phyloP scores from a whole-genome alignment of 805 yeast species.

The Kodamaea jinghongensis region DNA sequence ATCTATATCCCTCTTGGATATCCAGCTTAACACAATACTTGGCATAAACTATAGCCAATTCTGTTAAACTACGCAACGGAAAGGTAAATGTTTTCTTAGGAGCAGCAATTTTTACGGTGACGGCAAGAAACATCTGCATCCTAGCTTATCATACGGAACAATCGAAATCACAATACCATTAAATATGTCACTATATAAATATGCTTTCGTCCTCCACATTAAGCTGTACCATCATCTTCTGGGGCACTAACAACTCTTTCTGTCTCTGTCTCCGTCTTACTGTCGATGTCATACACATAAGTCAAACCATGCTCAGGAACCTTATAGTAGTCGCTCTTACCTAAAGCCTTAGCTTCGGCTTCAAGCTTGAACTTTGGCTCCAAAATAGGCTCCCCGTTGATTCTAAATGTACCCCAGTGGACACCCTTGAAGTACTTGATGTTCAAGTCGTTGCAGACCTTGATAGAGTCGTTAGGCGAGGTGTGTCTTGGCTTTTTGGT shows the following conservation, averaged over 20 bases:
- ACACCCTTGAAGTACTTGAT: constrained; percentile 75
- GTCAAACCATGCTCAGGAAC: constrained; percentile 82
- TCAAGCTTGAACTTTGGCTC: constrained; percentile 73
- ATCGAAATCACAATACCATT: too few species aligned
- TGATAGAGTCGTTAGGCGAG: constrained; percentile 72
- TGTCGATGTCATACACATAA: constrained; percentile 44
- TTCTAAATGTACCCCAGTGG: constrained; percentile 94
- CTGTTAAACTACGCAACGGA: too few species aligned
- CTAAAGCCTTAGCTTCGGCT: constrained; percentile 43
- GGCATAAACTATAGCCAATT: too few species aligned
- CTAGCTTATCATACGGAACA: too few species aligned
- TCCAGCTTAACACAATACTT: too few species aligned
- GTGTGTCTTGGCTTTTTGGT: constrained; percentile 89
- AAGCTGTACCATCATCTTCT: neutral
- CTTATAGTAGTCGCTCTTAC: constrained; percentile 38
- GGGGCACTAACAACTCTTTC: too few species aligned
- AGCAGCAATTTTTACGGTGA: too few species aligned
- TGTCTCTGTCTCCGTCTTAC: constrained; percentile 9
- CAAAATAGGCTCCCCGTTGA: constrained; percentile 82
- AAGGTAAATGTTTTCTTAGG: too few species aligned
- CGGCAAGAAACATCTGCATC: too few species aligned
- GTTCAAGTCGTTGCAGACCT: constrained; percentile 60
- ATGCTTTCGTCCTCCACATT: too few species aligned
- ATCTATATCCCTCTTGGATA: neutral
- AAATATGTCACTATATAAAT: too few species aligned